Evolutionary conservation across 2,329 filamentous ascomycete species (phyloP), one percentile per base, ranked within the genome.

Genomic region (Aspergillus fumigatus): DNA sequence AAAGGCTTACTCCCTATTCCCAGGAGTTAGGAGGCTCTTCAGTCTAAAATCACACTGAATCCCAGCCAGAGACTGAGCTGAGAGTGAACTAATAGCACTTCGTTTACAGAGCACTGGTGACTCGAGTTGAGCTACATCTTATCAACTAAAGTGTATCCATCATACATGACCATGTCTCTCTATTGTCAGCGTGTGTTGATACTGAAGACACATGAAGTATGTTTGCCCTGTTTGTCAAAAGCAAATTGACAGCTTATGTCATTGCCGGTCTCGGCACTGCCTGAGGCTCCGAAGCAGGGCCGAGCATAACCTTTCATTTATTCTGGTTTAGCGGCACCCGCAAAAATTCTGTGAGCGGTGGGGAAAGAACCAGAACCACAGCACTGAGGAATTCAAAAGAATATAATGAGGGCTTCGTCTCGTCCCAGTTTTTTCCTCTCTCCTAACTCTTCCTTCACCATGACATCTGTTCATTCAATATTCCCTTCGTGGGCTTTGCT

Each of bases 361-460:
- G 62, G 59, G 60, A 62, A 60, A 11, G 17, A 43, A 43, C 40
- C 17, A 43, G 48, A 50, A 29, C 19, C 25, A n/a, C 38, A 52
- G 25, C 11, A 23, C 40, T 26, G 40, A 56, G 48, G 38, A 52
- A 51, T 45, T 49, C 48, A 41, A 41, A 56, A 61, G 55, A 62
- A 54, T 55, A 60, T 43, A 53, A 56, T 43, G 55, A 56, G 52
- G 45, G 52, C 21, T 47, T 55, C 52, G 54, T 54, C 56, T 54
- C 58, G 54, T 56, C 40, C 21, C 40, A 43, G 21, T 4, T 38
- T 53, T 61, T 51, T 47, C 52, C 55, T 61, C 57, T 50, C 45
- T 47, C 52, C 58, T 60, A 64, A 63, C 60, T 60, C 62, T 65
- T 61, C 61, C 48, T 54, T 61, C 60, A 61, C 62, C 62, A 66